A percentile compares a stretch with the other conserved stretches of the same genome.
Evolutionary conservation across 768 basidiomycete genomes (phyloP).

Genomic region (Calocybe indica): DNA sequence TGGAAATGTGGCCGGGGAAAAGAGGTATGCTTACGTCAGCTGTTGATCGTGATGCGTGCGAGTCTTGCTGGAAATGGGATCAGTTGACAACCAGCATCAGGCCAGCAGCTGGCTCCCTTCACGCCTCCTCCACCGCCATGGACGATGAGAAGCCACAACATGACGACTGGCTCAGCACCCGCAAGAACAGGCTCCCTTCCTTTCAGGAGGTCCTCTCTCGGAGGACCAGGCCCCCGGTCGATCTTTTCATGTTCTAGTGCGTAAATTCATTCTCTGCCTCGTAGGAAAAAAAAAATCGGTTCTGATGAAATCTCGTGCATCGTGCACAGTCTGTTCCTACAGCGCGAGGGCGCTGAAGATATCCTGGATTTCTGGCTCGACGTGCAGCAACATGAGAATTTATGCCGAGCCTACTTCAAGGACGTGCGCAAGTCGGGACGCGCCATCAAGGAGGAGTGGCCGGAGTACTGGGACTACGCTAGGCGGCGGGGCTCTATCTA

Average conservation of each 20-base stretch:
- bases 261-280: constrained; percentile 27
- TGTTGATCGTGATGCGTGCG: constrained; percentile 13
- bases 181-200: constrained; percentile 76
- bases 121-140: constrained; percentile 26
- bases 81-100: constrained; percentile 21
- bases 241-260: constrained; percentile 99
- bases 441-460: constrained; percentile 95
- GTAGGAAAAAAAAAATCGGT: neutral
- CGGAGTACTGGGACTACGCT: constrained; percentile 95
- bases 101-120: constrained; percentile 6
- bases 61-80: constrained; percentile 9
- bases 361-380: constrained; percentile 98
- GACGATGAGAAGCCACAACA: constrained; percentile 54
- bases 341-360: constrained; percentile 94
- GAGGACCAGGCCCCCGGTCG: constrained; percentile 89
- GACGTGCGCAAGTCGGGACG: constrained; percentile 94
- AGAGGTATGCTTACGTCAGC: constrained; percentile 27
- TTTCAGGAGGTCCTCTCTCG: constrained; percentile 89
- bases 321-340: constrained; percentile 75
- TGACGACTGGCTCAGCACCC: constrained; percentile 69
- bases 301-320: neutral
- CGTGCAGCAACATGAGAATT: constrained; percentile 98
- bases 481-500: constrained; percentile 90
- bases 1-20: constrained; percentile 5
- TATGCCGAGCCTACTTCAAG: constrained; percentile 98